Conservation (phyloP, 2,329 filamentous ascomycete species). For the Emmonsiellopsis sp. region DNA sequence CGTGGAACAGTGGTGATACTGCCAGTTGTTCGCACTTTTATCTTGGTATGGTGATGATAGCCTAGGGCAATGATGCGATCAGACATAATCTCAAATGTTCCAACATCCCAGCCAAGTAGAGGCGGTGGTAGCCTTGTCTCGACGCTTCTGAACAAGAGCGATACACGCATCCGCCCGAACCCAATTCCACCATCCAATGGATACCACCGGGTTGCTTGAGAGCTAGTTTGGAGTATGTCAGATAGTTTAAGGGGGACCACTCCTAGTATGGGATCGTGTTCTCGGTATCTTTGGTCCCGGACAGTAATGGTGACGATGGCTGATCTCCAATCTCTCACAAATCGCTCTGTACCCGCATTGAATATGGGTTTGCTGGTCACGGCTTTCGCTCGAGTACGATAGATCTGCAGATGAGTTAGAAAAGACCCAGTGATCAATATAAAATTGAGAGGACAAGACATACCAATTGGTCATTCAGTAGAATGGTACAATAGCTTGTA, state of each 20-base stretch:
- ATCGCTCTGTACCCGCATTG: slow-evolving; percentile 90
- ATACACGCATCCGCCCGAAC: slow-evolving; percentile 82
- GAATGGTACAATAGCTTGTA: slow-evolving; percentile 87
- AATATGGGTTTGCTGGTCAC: slow-evolving; percentile 93
- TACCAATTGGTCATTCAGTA: slow-evolving; percentile 71
- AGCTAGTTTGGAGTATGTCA: slow-evolving; percentile 78
- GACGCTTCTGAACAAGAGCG: slow-evolving; percentile 79
- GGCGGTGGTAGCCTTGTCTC: slow-evolving; percentile 76
- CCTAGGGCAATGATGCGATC: slow-evolving; percentile 57
- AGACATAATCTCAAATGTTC: slow-evolving; percentile 80
- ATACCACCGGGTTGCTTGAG: slow-evolving; percentile 85
- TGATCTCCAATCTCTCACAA: slow-evolving; percentile 87
- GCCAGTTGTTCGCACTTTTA: slow-evolving; percentile 76
- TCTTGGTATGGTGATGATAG: slow-evolving; percentile 55
- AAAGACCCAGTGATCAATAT: neutral
- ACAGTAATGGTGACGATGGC: slow-evolving; percentile 79
- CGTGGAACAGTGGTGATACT: slow-evolving; percentile 63
- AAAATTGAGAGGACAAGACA: neutral
- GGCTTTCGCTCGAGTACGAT: slow-evolving; percentile 91
- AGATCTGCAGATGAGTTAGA: slow-evolving; percentile 43
- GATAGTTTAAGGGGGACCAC: slow-evolving; percentile 82
- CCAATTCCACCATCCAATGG: slow-evolving; percentile 92
- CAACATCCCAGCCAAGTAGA: slow-evolving; percentile 89
- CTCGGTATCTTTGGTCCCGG: slow-evolving; percentile 75
- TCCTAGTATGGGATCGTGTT: slow-evolving; percentile 91